Conservation (phyloP, 441 rosid species). For the Gossypium armourianum region DNA sequence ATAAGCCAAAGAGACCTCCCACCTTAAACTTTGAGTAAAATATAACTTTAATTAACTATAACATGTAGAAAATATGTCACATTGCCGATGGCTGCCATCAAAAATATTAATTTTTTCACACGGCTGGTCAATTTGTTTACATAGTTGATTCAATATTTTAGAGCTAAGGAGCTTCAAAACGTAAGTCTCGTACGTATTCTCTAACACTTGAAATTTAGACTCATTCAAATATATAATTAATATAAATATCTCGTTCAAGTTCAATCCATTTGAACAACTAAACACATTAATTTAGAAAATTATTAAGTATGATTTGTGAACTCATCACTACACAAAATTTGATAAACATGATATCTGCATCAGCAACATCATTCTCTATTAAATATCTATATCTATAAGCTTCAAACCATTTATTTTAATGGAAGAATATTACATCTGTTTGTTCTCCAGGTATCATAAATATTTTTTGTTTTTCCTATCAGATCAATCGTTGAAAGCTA, state of each 20-base stretch:
- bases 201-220: no score
- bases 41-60: background rate
- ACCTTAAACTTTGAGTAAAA: conserved; percentile 8
- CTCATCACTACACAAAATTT: background rate
- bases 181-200: no score
- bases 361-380: background rate
- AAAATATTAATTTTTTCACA: background rate
- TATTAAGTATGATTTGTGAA: background rate
- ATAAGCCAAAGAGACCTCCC: background rate
- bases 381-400: background rate
- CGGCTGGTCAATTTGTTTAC: background rate
- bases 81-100: background rate
- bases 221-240: background rate
- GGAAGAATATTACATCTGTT: background rate
- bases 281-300: background rate
- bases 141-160: background rate
- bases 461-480: background rate
- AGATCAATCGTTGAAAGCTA: conserved; percentile 1
- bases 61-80: background rate
- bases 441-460: background rate
- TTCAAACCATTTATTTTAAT: background rate
- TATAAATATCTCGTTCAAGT: background rate
- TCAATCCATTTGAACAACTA: background rate
- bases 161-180: background rate
- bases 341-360: background rate